Percentiles rank a stretch among this genome's conserved stretches.
phyloP scores from a whole-genome alignment of 2,329 filamentous ascomycete genomes.

The Diaporthe caulivora region DNA sequence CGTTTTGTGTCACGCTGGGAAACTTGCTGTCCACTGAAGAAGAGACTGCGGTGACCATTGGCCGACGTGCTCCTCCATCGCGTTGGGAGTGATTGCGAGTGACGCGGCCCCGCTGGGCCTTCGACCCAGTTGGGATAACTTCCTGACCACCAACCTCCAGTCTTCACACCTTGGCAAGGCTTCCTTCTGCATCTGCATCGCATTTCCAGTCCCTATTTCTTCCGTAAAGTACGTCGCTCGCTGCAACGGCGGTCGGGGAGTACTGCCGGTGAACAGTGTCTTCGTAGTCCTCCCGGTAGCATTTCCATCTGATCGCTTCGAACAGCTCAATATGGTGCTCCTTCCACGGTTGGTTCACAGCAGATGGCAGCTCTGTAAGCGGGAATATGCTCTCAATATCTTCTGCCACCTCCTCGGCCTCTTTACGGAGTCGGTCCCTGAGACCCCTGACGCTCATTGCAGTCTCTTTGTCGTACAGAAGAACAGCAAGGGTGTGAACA shows the following conservation, averaged over 20 bases:
- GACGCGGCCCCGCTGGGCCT: no score
- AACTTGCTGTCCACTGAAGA: no score
- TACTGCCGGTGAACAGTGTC: not conserved
- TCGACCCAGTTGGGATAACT: no score
- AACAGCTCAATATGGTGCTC: not conserved
- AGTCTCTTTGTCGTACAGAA: not conserved
- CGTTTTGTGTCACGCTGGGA: no score
- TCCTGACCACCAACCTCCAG: no score
- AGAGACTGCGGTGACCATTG: no score
- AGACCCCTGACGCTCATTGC: not conserved
- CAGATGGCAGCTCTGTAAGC: not conserved
- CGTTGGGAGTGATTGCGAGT: no score
- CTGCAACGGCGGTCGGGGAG: not conserved
- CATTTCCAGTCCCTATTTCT: no score
- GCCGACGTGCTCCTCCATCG: no score
- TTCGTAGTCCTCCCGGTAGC: not conserved
- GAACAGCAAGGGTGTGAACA: not conserved
- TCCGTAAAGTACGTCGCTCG: no score
- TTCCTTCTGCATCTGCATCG: no score
- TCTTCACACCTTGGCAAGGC: no score
- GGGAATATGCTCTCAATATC: not conserved
- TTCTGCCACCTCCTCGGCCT: not conserved
- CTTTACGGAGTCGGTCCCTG: not conserved
- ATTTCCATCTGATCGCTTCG: not conserved
- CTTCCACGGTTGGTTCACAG: not conserved